These are phyloP conservation scores for Stagonosporopsis chrysanthemi DNA, from an alignment of 2,329 filamentous ascomycete genomes.

Conservation along the genomic window DNA sequence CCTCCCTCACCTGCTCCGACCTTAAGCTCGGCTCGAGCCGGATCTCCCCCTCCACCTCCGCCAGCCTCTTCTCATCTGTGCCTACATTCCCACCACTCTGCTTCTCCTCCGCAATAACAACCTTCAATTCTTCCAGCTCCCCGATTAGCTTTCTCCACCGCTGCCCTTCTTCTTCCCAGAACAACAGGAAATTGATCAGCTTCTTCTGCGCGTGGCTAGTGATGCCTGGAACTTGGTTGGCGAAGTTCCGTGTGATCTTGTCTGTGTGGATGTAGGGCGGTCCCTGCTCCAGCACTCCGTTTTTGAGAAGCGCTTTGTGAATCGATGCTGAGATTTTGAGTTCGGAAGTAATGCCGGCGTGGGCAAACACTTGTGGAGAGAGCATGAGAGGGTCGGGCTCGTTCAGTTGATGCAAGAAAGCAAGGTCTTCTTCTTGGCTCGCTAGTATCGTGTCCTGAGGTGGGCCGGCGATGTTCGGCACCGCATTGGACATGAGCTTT, in stretches of 20 bases:
- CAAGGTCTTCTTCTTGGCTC: constrained; percentile 5
- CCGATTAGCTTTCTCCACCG: constrained; percentile 7
- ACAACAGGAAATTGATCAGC: constrained; percentile 17
- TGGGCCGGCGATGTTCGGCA: constrained; percentile 9
- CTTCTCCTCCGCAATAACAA: constrained; percentile 5
- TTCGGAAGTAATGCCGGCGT: constrained; percentile 13
- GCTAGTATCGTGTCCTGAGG: constrained; percentile 2
- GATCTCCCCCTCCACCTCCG: constrained; percentile 12
- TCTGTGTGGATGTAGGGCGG: constrained; percentile 7
- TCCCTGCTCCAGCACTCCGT: neutral
- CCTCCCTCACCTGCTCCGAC: neutral
- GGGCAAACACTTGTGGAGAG: constrained; percentile 5
- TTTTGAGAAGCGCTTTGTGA: constrained; percentile 10
- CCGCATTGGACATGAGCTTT: constrained; percentile 8
- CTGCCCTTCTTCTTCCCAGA: constrained; percentile 13
- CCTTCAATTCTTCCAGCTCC: constrained; percentile 8
- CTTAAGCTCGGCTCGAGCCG: constrained; percentile 6
- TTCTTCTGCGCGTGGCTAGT: constrained; percentile 15
- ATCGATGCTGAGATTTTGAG: neutral
- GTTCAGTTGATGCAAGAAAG: constrained; percentile 10
- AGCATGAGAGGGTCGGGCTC: constrained; percentile 8
- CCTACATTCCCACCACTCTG: constrained; percentile 1
- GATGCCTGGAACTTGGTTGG: constrained; percentile 9
- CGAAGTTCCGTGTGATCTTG: constrained; percentile 7
- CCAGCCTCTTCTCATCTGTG: constrained; percentile 14